phyloP scores from a whole-genome alignment of 192 early-diverging fungal species.

The Rhizoclosmatium sp. region DNA sequence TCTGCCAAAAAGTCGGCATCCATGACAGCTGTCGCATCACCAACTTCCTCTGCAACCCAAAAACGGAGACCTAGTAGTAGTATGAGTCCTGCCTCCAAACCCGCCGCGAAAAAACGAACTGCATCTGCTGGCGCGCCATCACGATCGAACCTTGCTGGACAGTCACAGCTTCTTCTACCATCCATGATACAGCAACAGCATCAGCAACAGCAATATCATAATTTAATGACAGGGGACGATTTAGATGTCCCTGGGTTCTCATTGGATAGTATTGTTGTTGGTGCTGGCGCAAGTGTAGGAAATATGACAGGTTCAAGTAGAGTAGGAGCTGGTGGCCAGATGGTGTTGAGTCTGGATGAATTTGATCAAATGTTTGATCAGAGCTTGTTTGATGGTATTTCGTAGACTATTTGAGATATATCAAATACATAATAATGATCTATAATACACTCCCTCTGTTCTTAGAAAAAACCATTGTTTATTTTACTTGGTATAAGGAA shows the following conservation, averaged over 20 bases:
- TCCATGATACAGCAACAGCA: not conserved
- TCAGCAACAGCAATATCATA: not conserved
- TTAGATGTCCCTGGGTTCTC: not conserved
- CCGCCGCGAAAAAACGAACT: no score
- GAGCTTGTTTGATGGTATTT: conserved; percentile 14
- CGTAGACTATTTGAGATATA: not conserved
- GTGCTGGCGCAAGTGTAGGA: not conserved
- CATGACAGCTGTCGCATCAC: not conserved
- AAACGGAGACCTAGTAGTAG: not conserved
- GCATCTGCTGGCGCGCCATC: not conserved
- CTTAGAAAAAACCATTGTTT: not conserved
- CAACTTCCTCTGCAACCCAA: not conserved
- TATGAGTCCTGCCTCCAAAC: not conserved
- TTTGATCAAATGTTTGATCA: conserved; percentile 30
- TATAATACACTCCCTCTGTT: not conserved
- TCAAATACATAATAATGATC: not conserved
- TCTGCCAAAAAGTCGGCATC: not conserved
- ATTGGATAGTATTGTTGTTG: not conserved
- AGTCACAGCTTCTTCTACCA: not conserved
- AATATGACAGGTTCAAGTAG: not conserved
- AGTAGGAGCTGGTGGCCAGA: not conserved
- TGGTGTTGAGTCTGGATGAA: conserved; percentile 17
- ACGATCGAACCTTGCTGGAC: not conserved
- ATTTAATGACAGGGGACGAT: not conserved
- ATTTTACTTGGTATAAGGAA: no score